Percentiles rank a stretch among this genome's conserved stretches.
phyloP scores from a whole-genome alignment of 2,329 filamentous ascomycete species.

The Botrytis pseudocinerea region DNA sequence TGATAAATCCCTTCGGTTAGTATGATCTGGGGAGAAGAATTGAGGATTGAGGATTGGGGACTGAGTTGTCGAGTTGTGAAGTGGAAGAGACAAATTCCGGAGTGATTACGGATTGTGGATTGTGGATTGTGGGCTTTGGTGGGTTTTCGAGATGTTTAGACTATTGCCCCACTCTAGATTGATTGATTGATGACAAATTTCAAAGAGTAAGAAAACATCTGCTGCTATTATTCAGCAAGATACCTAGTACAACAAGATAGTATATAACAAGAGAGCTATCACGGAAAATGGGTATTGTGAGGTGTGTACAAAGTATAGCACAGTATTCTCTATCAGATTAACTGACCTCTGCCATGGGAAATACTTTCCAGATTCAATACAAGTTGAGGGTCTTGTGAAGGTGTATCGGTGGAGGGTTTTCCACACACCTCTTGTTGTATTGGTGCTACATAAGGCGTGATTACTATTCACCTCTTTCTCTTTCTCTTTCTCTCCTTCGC shows the following conservation, averaged over 20 bases:
- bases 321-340: not conserved
- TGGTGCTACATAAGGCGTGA: not conserved
- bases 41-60: not conserved
- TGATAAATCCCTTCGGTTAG: not conserved
- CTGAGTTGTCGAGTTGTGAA: constrained; percentile 1
- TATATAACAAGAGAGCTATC: not conserved
- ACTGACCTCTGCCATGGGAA: not conserved
- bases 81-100: constrained; percentile 10
- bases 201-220: not conserved
- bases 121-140: not conserved
- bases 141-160: not conserved
- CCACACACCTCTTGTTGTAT: not conserved
- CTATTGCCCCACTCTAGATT: constrained; percentile 10
- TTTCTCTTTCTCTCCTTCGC: not conserved
- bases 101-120: constrained; percentile 12
- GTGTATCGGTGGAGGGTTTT: too few species aligned
- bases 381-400: constrained; percentile 9
- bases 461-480: not conserved
- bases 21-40: constrained; percentile 1
- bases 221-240: not conserved
- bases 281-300: not conserved
- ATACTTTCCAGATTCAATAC: not conserved
- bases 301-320: not conserved
- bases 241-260: not conserved
- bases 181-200: constrained; percentile 20